A percentile compares a stretch with the other conserved stretches of the same genome.
Evolutionary conservation across 2,329 filamentous ascomycete genomes (phyloP).

Genomic region (Fusarium buxicola): DNA sequence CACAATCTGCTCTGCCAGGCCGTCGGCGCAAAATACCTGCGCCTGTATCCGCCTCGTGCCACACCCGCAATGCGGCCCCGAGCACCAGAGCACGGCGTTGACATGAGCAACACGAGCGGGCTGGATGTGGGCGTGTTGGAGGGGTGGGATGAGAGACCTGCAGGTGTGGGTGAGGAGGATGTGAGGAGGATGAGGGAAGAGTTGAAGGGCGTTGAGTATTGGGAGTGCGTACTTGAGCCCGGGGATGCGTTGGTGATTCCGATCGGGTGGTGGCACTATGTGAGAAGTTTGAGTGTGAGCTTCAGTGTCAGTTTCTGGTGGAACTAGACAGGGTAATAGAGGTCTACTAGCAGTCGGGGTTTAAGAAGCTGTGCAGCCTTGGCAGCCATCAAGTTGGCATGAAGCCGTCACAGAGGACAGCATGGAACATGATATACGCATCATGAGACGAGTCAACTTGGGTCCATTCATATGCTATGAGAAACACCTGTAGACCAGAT

Average conservation of each 20-base stretch:
- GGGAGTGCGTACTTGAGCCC: constrained; percentile 82
- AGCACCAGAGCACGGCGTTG: constrained; percentile 75
- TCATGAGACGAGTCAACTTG: neutral
- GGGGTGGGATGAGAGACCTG: constrained; percentile 63
- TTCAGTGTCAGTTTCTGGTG: constrained; percentile 99
- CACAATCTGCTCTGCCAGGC: constrained; percentile 93
- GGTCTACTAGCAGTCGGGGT: too few species aligned
- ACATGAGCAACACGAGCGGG: constrained; percentile 91
- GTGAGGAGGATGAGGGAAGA: constrained; percentile 54
- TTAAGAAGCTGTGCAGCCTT: too few species aligned
- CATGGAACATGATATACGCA: neutral
- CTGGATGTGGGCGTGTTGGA: constrained; percentile 81
- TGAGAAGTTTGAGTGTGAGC: constrained; percentile 84
- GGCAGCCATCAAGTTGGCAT: too few species aligned
- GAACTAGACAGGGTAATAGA: constrained; percentile 60
- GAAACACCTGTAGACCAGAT: constrained; percentile 19
- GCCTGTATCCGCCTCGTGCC: constrained; percentile 80
- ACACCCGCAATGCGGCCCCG: constrained; percentile 70
- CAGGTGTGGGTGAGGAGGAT: constrained; percentile 46
- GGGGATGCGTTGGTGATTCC: constrained; percentile 93
- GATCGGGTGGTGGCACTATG: constrained; percentile 98
- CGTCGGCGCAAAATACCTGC: constrained; percentile 90
- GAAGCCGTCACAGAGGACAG: neutral
- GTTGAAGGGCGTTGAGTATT: constrained; percentile 71
- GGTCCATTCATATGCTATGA: constrained; percentile 4